A percentile compares a stretch with the other conserved stretches of the same genome.
These are phyloP conservation scores for Teunomyces kruisii DNA, from an alignment of 805 yeast species.

Conservation along the genomic window DNA sequence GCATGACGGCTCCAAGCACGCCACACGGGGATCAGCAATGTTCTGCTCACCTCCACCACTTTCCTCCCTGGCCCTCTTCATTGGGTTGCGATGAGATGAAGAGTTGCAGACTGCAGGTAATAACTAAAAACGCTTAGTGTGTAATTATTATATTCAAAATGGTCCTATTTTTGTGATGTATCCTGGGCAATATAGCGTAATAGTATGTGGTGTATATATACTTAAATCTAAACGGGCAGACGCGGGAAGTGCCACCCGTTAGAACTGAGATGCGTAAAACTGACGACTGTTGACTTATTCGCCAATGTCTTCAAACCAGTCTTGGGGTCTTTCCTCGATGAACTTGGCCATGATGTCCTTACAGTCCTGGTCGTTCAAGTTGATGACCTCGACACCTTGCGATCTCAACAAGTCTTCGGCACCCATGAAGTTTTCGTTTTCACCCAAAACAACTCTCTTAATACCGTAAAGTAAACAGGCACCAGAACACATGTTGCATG, in stretches of 20 bases:
- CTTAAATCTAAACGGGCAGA: too few relatives aligned
- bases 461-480: constrained; percentile 88
- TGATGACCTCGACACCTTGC: constrained; percentile 72
- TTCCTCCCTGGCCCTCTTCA: background rate
- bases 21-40: background rate
- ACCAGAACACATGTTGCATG: constrained; percentile 95
- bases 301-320: constrained; percentile 84
- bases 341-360: constrained; percentile 73
- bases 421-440: constrained; percentile 78
- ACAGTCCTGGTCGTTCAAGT: constrained; percentile 59
- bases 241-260: too few relatives aligned
- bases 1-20: constrained; percentile 1
- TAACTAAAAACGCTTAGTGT: background rate
- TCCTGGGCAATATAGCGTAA: too few relatives aligned
- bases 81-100: background rate
- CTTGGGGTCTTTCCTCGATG: constrained; percentile 72
- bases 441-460: constrained; percentile 85
- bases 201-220: too few relatives aligned
- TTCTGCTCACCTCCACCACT: background rate
- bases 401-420: constrained; percentile 72
- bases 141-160: too few relatives aligned
- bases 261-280: too few relatives aligned
- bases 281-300: constrained; percentile 14
- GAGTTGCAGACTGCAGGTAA: constrained; percentile 1
- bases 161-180: too few relatives aligned